These are phyloP conservation scores for Porphyrellus cyaneotinctus DNA, from an alignment of 768 basidiomycete species.

Conservation along the genomic window DNA sequence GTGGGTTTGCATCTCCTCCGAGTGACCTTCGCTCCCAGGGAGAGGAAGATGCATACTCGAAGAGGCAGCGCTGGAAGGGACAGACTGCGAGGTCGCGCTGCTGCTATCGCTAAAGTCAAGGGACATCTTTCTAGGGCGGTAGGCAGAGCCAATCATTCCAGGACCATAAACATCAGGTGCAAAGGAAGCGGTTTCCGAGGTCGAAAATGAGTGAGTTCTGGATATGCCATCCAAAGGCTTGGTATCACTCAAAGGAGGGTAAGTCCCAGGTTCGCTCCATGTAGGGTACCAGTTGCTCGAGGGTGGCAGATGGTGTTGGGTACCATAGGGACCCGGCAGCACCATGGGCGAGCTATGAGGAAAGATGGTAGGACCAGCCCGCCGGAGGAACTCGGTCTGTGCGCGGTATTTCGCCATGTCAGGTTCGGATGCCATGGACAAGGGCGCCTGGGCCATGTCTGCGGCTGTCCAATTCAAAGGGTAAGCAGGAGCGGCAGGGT, in stretches of 20 bases:
- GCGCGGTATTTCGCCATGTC: conserved; percentile 48
- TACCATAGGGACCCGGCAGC: conserved; percentile 16
- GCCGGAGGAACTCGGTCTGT: conserved; percentile 43
- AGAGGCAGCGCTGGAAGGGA: conserved; percentile 52
- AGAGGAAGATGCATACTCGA: conserved; percentile 51
- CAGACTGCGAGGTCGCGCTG: conserved; percentile 40
- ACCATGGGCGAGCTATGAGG: conserved; percentile 2
- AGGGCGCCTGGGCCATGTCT: conserved; percentile 21
- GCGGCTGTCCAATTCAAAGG: conserved; percentile 13
- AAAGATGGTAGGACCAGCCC: conserved; percentile 20
- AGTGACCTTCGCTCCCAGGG: conserved; percentile 18
- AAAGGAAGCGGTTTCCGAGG: conserved; percentile 24
- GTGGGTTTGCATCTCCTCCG: conserved; percentile 29
- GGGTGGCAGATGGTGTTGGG: conserved; percentile 17
- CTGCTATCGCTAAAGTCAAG: conserved; percentile 43
- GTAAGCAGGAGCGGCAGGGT: conserved; percentile 19
- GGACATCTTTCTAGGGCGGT: conserved; percentile 32
- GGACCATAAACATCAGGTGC: conserved; percentile 18
- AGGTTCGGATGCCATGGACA: conserved; percentile 20
- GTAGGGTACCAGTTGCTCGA: conserved; percentile 20
- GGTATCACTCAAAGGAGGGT: conserved; percentile 26
- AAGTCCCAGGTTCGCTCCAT: conserved; percentile 27
- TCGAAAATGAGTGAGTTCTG: conserved; percentile 17
- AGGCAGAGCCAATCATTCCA: conserved; percentile 21
- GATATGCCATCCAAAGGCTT: conserved; percentile 22